Percentiles rank a stretch among this genome's conserved stretches.
phyloP scores from a whole-genome alignment of 345 rosid genomes.

The Atalantia buxifolia region DNA sequence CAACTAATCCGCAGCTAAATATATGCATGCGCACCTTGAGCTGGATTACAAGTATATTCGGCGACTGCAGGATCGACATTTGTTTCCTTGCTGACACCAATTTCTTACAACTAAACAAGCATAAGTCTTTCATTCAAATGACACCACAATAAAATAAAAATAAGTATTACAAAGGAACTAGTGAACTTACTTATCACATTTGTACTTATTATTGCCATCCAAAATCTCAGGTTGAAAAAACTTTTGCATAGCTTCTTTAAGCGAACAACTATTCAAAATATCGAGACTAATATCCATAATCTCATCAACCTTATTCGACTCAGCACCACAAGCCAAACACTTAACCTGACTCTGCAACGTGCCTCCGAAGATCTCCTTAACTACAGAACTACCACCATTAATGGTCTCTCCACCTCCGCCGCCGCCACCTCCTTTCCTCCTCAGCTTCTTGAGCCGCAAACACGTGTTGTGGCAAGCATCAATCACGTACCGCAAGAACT shows the following conservation, averaged over 20 bases:
- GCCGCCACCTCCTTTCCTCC: slow-evolving; percentile 30
- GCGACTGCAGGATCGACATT: slow-evolving; percentile 85
- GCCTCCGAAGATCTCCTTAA: slow-evolving; percentile 95
- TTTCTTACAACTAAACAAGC: slow-evolving; percentile 81
- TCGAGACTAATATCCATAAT: slow-evolving; percentile 98
- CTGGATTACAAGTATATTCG: slow-evolving; percentile 88
- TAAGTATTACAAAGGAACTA: neutral
- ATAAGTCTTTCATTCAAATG: slow-evolving; percentile 20
- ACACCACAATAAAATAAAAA: neutral
- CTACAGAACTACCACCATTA: slow-evolving; percentile 46
- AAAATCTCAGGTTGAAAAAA: slow-evolving; percentile 88
- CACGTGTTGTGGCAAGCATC: slow-evolving; percentile 95
- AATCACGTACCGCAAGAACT: slow-evolving; percentile 85
- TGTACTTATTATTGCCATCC: slow-evolving; percentile 94
- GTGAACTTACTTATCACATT: slow-evolving; percentile 69
- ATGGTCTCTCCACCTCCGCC: slow-evolving; percentile 15
- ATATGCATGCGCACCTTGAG: slow-evolving; percentile 55
- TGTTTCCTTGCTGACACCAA: slow-evolving; percentile 95
- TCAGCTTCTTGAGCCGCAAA: slow-evolving; percentile 76
- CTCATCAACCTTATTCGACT: slow-evolving; percentile 94
- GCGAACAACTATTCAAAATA: slow-evolving; percentile 57
- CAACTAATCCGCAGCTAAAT: neutral
- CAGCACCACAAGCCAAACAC: slow-evolving; percentile 79
- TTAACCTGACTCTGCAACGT: slow-evolving; percentile 95
- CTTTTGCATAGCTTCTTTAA: slow-evolving; percentile 78